Percentiles rank a stretch among this genome's conserved stretches.
Conservation (phyloP, 805 yeast species). For the Saccharomycopsis microspora region DNA sequence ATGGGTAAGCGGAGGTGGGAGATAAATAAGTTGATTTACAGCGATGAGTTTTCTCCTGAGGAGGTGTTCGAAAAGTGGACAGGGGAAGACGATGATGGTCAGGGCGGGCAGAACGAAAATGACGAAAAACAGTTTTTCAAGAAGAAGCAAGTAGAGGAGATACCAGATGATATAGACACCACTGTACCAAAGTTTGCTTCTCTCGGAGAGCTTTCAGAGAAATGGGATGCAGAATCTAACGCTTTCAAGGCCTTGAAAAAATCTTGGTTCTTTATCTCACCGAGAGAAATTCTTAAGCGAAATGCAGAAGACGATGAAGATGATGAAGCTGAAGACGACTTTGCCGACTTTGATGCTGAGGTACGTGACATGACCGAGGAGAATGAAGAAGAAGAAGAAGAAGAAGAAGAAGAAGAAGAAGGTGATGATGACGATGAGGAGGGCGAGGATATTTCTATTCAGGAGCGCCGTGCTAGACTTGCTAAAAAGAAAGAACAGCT, state of each 20-base stretch:
- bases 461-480: slow-evolving; percentile 12
- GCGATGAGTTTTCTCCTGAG: slow-evolving; percentile 63
- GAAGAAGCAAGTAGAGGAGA: slow-evolving; percentile 5
- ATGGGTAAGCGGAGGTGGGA: slow-evolving; percentile 55
- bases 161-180: slow-evolving; percentile 8
- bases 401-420: slow-evolving; percentile 31
- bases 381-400: slow-evolving; percentile 32
- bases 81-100: slow-evolving; percentile 13
- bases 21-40: slow-evolving; percentile 67
- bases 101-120: slow-evolving; percentile 8
- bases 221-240: slow-evolving; percentile 14
- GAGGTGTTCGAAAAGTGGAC: slow-evolving; percentile 38
- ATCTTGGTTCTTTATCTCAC: slow-evolving; percentile 12
- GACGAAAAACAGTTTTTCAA: slow-evolving; percentile 12
- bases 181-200: slow-evolving; percentile 3
- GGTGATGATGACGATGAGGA: slow-evolving; percentile 29
- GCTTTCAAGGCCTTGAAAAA: slow-evolving; percentile 24
- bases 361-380: slow-evolving; percentile 31
- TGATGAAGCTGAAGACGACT: slow-evolving; percentile 29
- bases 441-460: slow-evolving; percentile 21
- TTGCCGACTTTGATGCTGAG: slow-evolving; percentile 45
- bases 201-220: slow-evolving; percentile 9
- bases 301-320: slow-evolving; percentile 17
- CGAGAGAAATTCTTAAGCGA: slow-evolving; percentile 18
- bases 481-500: slow-evolving; percentile 74